Evolutionary conservation across 2,329 filamentous ascomycete genomes (phyloP).

Genomic region (Ophiostoma australiae): DNA sequence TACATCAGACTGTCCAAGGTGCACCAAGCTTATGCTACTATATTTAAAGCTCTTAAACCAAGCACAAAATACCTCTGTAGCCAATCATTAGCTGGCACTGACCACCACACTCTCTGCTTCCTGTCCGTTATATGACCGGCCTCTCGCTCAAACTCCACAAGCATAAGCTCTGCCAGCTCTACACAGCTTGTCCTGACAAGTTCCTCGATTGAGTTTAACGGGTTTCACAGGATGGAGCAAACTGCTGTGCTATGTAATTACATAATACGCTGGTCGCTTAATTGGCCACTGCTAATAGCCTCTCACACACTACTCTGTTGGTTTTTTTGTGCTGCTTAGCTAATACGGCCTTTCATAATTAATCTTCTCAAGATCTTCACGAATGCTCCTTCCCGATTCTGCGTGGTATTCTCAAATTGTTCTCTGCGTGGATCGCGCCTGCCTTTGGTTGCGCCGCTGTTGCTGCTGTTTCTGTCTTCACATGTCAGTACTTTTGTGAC

Average conservation of each 20-base stretch:
- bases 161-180: background rate
- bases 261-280: background rate
- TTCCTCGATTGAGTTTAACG: background rate
- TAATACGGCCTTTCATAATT: background rate
- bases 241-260: no score
- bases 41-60: background rate
- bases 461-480: background rate
- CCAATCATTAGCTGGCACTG: no score
- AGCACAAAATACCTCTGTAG: background rate
- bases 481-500: conserved; percentile 7
- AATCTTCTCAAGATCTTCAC: background rate
- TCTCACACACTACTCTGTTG: background rate
- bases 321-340: background rate
- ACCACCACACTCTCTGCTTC: no score
- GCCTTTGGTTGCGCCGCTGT: background rate
- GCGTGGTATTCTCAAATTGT: background rate
- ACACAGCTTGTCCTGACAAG: background rate
- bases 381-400: background rate
- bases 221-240: background rate
- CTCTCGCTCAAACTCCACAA: background rate
- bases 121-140: background rate
- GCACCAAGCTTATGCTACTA: background rate
- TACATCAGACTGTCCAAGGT: background rate
- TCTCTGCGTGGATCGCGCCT: background rate
- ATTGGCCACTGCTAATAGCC: background rate